phyloP scores from a whole-genome alignment of 352 stramenopile species.

The Pythium volutum region DNA sequence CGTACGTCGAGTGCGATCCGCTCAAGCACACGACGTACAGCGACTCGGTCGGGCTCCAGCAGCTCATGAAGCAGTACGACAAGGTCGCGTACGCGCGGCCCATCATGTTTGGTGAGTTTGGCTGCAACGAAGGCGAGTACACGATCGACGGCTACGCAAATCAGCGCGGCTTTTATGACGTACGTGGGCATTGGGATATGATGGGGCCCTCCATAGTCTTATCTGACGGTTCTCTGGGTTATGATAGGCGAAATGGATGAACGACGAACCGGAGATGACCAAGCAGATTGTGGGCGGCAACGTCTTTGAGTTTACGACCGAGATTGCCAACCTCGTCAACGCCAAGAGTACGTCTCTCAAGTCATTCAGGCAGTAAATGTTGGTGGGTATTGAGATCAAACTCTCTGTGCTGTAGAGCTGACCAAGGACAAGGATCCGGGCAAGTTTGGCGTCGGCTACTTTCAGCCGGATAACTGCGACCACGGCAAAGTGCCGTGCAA shows the following conservation, averaged over 20 bases:
- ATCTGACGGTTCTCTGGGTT: not conserved
- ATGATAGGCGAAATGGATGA: conserved; percentile 79
- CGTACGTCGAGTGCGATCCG: conserved; percentile 59
- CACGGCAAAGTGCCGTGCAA: conserved; percentile 42
- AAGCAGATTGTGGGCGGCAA: conserved; percentile 71
- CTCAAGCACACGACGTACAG: conserved; percentile 39
- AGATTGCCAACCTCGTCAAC: conserved; percentile 58
- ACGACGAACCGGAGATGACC: conserved; percentile 72
- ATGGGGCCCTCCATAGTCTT: not conserved
- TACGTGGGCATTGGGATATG: too few relatives aligned
- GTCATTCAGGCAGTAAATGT: not conserved
- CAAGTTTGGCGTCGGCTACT: conserved; percentile 68
- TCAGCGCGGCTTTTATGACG: conserved; percentile 54
- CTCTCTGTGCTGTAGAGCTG: conserved; percentile 28
- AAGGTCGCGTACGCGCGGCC: conserved; percentile 41
- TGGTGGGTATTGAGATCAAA: too few relatives aligned
- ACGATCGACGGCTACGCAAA: conserved; percentile 61
- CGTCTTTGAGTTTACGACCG: conserved; percentile 78
- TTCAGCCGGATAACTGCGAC: conserved; percentile 56
- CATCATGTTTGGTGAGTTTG: conserved; percentile 72
- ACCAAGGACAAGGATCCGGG: conserved; percentile 44
- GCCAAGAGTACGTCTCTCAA: conserved; percentile 29
- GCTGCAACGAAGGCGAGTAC: conserved; percentile 59
- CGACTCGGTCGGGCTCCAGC: conserved; percentile 46
- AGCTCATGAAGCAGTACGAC: conserved; percentile 58